Evolutionary conservation across 768 basidiomycete species (phyloP), one percentile per base, ranked within the genome.

Genomic region (Xerocomellus dryophilus): DNA sequence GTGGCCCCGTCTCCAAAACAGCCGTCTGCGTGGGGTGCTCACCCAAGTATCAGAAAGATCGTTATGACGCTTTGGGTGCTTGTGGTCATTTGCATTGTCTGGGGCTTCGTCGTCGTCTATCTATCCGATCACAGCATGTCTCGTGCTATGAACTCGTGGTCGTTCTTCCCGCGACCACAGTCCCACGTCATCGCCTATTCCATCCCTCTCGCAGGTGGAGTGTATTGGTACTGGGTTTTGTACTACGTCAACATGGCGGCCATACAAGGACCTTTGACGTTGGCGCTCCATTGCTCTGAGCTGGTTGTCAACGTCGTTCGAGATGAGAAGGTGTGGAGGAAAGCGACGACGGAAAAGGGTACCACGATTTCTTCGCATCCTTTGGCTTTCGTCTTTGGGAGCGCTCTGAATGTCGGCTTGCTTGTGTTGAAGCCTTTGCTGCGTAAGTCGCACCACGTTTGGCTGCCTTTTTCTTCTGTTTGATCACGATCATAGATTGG

Each of bases 211-310:
- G 21, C 44, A 12, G 43, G 46, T 11, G 59, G 60, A 3, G 53
- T 60, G 23, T 59, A 56, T 29, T 47, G 61, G 61, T 59, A 54
- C n/a, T 69, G 69, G 69, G 29, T 50, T 0, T 32, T 69, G 50
- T 59, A 61, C 48, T 69, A 67, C 21, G 8, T 54, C 53, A 69
- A 57, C 43, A 58, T 67, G 59, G 65, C 54, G 17, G 41, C 41
- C 42, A 57, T 69, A 25, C 69, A 71, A 15, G 69, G 68, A 42
- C 59, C 66, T 1, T 35, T 69, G 58, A 69, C 68, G 9, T n/a
- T 69, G 56, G 63, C 29, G 25, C 53, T 69, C 3, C 68, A 69
- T 40, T 71, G 65, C 23, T 54, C 63, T 1, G 68, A 69, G 53
- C 59, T 69, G 7, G 54, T 69, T 7, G 59, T 57, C 42, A 71